phyloP scores from a whole-genome alignment of 2,329 filamentous ascomycete species.

The Monilinia polystroma region DNA sequence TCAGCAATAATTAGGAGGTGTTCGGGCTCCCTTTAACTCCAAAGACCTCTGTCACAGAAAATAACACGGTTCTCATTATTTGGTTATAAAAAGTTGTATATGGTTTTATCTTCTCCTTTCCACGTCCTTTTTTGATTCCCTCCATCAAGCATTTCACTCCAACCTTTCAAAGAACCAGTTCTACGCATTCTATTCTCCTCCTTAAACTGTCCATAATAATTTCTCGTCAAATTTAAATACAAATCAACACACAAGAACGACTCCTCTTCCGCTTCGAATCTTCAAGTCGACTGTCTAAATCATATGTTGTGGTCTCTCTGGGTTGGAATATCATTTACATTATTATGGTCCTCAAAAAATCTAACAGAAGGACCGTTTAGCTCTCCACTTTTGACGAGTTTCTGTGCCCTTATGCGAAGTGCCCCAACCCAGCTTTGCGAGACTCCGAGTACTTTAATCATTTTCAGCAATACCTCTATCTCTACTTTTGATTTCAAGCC shows the following conservation, averaged over 20 bases:
- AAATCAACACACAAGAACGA: not conserved
- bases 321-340: no score
- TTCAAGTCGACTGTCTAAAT: not conserved
- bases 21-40: no score
- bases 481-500: not conserved
- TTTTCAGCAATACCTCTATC: not conserved
- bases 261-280: not conserved
- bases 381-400: no score
- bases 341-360: not conserved
- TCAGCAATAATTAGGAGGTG: no score
- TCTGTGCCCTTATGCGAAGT: not conserved
- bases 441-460: accelerated
- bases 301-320: not conserved
- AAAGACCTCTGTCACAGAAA: no score
- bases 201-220: not conserved
- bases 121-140: no score
- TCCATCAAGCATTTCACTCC: not conserved
- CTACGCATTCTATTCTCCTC: not conserved
- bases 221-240: not conserved
- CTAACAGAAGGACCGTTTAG: not conserved
- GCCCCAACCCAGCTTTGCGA: no score
- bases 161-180: not conserved
- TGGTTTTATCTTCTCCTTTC: no score
- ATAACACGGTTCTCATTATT: no score
- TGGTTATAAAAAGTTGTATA: no score